Percentiles rank a stretch among this genome's conserved stretches.
Evolutionary conservation across 179 eudicot species (phyloP).

Genomic region (Spergularia azorica): DNA sequence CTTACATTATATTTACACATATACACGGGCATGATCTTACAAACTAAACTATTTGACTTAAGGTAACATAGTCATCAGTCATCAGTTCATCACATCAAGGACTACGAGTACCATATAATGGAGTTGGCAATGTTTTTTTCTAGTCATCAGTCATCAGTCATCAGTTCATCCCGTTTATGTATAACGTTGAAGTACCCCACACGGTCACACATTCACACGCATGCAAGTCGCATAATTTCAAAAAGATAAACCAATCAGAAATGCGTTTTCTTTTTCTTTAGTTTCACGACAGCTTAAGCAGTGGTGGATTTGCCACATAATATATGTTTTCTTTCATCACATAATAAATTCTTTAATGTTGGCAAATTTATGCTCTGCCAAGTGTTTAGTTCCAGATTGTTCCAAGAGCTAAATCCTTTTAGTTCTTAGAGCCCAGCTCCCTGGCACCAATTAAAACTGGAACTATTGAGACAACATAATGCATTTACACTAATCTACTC

Average conservation of each 20-base stretch:
- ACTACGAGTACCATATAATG: too few species aligned
- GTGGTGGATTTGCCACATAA: slow-evolving; percentile 24
- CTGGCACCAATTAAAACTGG: neutral
- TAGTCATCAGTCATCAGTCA: too few species aligned
- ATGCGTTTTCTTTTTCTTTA: slow-evolving; percentile 2
- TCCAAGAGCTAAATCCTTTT: slow-evolving; percentile 12
- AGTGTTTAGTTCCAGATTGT: slow-evolving; percentile 29
- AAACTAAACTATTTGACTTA: too few species aligned
- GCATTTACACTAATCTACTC: too few species aligned
- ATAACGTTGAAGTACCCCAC: slow-evolving; percentile 22
- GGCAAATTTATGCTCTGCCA: neutral
- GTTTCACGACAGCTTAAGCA: slow-evolving; percentile 7
- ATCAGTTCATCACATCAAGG: too few species aligned
- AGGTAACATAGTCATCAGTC: too few species aligned
- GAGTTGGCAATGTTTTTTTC: too few species aligned
- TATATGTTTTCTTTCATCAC: slow-evolving; percentile 10
- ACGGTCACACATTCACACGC: slow-evolving; percentile 16
- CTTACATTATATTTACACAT: too few species aligned
- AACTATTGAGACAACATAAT: too few species aligned
- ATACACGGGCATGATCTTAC: too few species aligned
- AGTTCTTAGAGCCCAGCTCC: slow-evolving; percentile 22
- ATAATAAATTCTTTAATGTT: neutral
- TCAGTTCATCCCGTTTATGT: too few species aligned
- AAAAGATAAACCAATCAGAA: slow-evolving; percentile 15
- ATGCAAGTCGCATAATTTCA: slow-evolving; percentile 19